Base-by-base conservation (phyloP, 306 rosid species). In the Gleditsia sinensis region DNA sequence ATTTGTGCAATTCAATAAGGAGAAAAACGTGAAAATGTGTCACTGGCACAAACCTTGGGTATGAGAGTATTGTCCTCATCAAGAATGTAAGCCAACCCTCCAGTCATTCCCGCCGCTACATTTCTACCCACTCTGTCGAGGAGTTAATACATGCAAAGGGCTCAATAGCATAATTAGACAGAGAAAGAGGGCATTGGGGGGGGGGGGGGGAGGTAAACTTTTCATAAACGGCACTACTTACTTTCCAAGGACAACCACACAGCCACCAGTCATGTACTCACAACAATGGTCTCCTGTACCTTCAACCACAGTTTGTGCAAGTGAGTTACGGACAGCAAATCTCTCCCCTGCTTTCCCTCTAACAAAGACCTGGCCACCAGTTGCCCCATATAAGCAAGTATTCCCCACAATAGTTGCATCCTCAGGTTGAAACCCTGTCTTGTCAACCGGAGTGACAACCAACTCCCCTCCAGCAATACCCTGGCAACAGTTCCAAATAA, bases 91-190 rank as follows among this genome's bases (percentile, higher is more conserved):
- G 97, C 95, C 86, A 94, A 87, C 51, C 98, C 98, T 77, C 98
- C 98, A 10, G 97, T 94, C 98, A 94, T 94, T 78, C 98, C 98
- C 85, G 97, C 97, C 78, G 98, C 98, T 39, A 94, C 98, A 78
- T 94, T 94, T 88, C 98, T 90, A 71, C 98, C 98, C 85, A 94
- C 98, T 86, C 98, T 94, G 92, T 80, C 59, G 78, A 74, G 54
- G 62, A 85, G 57, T 45, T 70, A 51, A 82, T 53, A 66, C 17
- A 65, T 16, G 83, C 51, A 65, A 79, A 30, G 28, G 39, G 30
- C 76, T 76, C 78, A 76, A 56, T 25, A 40, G 39, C 56, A 14
- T n/a, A 25, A 64, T 28, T 5, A 61, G 1, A 46, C 27, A 67
- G 9, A 36, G 53, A 14, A 67, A 65, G 23, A 21, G 16, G 33